Evolutionary conservation across 257 asterid species (phyloP).

Genomic region (Jacaranda copaia): DNA sequence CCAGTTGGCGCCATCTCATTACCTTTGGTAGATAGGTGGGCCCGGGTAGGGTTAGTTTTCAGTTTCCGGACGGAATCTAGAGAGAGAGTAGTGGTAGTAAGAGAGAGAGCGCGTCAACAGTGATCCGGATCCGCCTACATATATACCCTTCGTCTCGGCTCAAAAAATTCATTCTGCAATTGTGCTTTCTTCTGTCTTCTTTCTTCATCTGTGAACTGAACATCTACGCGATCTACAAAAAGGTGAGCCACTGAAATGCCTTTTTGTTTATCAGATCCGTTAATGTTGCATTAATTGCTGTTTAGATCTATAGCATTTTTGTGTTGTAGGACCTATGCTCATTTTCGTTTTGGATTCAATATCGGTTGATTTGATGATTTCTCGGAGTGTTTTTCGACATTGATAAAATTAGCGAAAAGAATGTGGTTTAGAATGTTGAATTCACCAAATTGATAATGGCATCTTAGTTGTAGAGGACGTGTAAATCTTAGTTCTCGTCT

Average conservation of each 20-base stretch:
- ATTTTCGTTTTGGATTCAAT: neutral
- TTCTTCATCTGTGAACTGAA: neutral
- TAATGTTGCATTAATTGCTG: neutral
- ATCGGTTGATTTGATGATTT: slow-evolving; percentile 3
- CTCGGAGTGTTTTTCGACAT: neutral
- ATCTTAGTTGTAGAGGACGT: neutral
- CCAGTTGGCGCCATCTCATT: slow-evolving; percentile 36
- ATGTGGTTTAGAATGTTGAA: neutral
- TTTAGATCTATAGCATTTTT: slow-evolving; percentile 33
- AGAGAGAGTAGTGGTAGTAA: neutral
- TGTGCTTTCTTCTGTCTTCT: neutral
- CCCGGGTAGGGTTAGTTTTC: slow-evolving; percentile 17
- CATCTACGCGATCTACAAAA: slow-evolving; percentile 21
- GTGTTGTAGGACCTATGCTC: neutral
- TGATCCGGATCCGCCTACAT: slow-evolving; percentile 44
- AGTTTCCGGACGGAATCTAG: slow-evolving; percentile 11
- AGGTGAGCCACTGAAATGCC: slow-evolving; percentile 31
- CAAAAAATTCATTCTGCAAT: slow-evolving; percentile 34
- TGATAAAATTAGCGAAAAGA: neutral
- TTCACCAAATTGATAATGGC: neutral
- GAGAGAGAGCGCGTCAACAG: slow-evolving; percentile 29
- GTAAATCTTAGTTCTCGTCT: slow-evolving; percentile 13
- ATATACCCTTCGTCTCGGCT: slow-evolving; percentile 16
- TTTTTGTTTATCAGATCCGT: slow-evolving; percentile 30
- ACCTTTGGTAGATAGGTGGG: slow-evolving; percentile 18